Percentiles rank a stretch among this genome's conserved stretches.
phyloP scores from a whole-genome alignment of 2,329 filamentous ascomycete species.

The Ophiostoma triangulosporum region DNA sequence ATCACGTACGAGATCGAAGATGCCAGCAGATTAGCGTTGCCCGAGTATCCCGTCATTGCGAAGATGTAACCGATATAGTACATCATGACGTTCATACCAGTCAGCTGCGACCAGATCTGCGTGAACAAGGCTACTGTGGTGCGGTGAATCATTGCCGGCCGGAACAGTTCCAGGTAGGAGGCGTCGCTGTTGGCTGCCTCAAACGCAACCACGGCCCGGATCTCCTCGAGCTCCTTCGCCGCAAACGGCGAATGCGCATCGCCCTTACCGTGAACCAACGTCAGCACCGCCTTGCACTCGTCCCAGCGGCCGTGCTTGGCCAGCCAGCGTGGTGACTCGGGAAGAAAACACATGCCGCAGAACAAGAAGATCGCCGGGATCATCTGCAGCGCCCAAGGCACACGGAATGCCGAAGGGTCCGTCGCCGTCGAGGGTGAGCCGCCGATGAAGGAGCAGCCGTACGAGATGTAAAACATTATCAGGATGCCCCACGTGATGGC shows the following conservation, averaged over 20 bases:
- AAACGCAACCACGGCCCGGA: constrained; percentile 59
- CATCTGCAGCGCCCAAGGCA: constrained; percentile 36
- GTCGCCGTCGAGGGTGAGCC: constrained; percentile 11
- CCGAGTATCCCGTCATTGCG: constrained; percentile 53
- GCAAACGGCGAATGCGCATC: constrained; percentile 54
- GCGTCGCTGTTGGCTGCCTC: constrained; percentile 57
- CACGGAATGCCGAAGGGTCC: constrained; percentile 33
- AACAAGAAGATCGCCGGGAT: constrained; percentile 30
- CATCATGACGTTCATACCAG: constrained; percentile 66
- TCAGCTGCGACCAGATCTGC: constrained; percentile 65
- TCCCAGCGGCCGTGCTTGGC: constrained; percentile 34
- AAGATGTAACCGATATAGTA: constrained; percentile 61
- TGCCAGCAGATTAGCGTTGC: constrained; percentile 43
- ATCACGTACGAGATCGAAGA: constrained; percentile 65
- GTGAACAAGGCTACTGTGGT: constrained; percentile 58
- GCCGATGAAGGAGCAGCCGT: constrained; percentile 29
- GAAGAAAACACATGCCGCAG: constrained; percentile 28
- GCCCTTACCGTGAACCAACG: constrained; percentile 49
- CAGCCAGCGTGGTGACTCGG: constrained; percentile 38
- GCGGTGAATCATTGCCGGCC: constrained; percentile 60
- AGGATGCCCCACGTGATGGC: constrained; percentile 24
- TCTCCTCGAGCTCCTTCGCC: constrained; percentile 53
- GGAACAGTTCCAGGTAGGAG: constrained; percentile 58
- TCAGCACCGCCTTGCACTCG: constrained; percentile 33
- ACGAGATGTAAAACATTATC: constrained; percentile 34